phyloP scores from a whole-genome alignment of 345 rosid species.

The Salix purpurea region DNA sequence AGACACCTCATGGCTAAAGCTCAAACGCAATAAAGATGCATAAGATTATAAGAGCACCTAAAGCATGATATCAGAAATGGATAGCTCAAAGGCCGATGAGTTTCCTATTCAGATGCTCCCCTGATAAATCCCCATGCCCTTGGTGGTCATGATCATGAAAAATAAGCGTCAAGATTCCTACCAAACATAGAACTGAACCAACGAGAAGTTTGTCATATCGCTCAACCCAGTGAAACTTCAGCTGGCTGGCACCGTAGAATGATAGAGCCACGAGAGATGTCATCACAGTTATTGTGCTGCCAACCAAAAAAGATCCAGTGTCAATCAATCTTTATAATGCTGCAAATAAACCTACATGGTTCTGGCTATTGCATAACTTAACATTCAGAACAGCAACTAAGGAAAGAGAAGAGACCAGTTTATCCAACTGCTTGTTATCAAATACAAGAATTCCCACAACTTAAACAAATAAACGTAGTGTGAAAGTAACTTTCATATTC shows the following conservation, averaged over 20 bases:
- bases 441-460: background rate
- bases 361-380: background rate
- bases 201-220: constrained; percentile 91
- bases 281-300: constrained; percentile 93
- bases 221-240: constrained; percentile 97
- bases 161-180: constrained; percentile 79
- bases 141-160: constrained; percentile 77
- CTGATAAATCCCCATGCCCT: constrained; percentile 31
- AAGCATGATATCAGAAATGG: background rate
- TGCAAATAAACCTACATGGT: background rate
- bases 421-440: background rate
- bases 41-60: background rate
- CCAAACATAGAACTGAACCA: constrained; percentile 90
- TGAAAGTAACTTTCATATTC: background rate
- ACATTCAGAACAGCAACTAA: background rate
- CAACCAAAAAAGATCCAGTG: constrained; percentile 4
- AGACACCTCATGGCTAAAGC: background rate
- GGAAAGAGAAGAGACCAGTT: background rate
- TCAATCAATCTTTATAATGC: background rate
- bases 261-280: constrained; percentile 93
- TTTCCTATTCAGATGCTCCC: constrained; percentile 60
- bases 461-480: background rate
- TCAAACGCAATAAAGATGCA: background rate
- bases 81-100: constrained; percentile 39
- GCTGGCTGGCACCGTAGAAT: constrained; percentile 95